These are phyloP conservation scores for Dictyostelium firmibasis DNA, from an alignment of 78 protist genomes.

Conservation along the genomic window DNA sequence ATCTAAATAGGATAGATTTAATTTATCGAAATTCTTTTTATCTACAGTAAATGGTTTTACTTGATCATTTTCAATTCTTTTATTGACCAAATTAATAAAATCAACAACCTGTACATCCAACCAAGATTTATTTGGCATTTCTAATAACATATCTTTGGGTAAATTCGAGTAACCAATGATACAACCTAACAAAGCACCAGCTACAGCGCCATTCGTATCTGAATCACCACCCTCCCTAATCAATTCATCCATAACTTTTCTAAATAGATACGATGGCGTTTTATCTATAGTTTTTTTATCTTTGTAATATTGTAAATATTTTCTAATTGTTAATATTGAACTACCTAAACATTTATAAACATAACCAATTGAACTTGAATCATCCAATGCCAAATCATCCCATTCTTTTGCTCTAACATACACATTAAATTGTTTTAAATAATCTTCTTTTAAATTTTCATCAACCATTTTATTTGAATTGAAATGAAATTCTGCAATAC, in stretches of 20 bases:
- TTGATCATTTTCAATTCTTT: neutral
- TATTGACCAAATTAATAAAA: neutral
- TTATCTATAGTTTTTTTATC: neutral
- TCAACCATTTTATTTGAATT: neutral
- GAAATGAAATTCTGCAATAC: neutral
- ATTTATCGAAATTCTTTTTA: neutral
- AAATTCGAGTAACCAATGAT: conserved; percentile 70
- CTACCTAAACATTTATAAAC: conserved; percentile 79
- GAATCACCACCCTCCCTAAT: conserved; percentile 81
- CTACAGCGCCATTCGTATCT: conserved; percentile 79
- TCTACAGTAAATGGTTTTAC: neutral
- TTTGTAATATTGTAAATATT: neutral
- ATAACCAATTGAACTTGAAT: conserved; percentile 60
- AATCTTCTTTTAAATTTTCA: neutral
- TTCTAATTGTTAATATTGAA: conserved; percentile 53
- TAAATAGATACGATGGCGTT: neutral
- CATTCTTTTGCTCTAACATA: conserved; percentile 18
- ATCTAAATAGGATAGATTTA: neutral
- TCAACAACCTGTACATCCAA: conserved; percentile 9
- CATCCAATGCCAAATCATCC: conserved; percentile 57
- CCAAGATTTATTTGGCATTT: conserved; percentile 60
- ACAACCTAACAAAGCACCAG: conserved; percentile 79
- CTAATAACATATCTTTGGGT: conserved; percentile 76
- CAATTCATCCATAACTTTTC: conserved; percentile 33
- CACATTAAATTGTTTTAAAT: neutral